Evolutionary conservation across 257 asterid genomes (phyloP).

Genomic region (Nyctanthes arbortristis): DNA sequence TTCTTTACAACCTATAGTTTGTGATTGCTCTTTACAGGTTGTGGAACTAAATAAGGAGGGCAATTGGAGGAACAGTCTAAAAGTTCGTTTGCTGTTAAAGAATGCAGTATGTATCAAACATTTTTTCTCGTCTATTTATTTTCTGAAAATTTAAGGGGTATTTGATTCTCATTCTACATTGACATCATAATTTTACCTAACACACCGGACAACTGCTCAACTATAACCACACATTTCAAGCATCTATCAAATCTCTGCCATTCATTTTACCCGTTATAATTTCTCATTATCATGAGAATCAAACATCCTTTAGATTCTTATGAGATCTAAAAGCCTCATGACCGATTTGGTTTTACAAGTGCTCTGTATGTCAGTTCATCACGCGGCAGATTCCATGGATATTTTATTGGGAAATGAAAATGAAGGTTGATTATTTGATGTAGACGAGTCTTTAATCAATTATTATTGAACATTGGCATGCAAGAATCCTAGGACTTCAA

Average conservation of each 20-base stretch:
- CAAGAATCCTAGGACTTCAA: not conserved
- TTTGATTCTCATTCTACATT: too few relatives aligned
- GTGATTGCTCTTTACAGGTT: constrained; percentile 44
- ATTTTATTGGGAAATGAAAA: not conserved
- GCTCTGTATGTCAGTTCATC: not conserved
- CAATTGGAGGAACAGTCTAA: constrained; percentile 87
- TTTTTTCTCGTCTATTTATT: not conserved
- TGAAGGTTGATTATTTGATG: not conserved
- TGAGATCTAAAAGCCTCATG: not conserved
- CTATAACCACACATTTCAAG: too few relatives aligned
- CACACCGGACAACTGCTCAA: too few relatives aligned
- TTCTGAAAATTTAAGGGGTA: not conserved
- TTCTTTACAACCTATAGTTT: constrained; percentile 10
- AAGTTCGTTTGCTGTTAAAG: constrained; percentile 69
- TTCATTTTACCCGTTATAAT: too few relatives aligned
- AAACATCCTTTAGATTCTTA: not conserved
- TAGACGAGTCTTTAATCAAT: not conserved
- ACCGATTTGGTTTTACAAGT: not conserved
- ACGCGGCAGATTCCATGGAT: not conserved
- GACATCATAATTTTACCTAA: too few relatives aligned
- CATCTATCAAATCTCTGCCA: too few relatives aligned
- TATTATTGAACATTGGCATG: not conserved
- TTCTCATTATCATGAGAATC: too few relatives aligned
- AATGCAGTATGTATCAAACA: constrained; percentile 44
- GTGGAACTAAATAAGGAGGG: constrained; percentile 70